These are phyloP conservation scores for Backusella liffmaniae DNA, from an alignment of 192 early-diverging fungal species.

Conservation along the genomic window DNA sequence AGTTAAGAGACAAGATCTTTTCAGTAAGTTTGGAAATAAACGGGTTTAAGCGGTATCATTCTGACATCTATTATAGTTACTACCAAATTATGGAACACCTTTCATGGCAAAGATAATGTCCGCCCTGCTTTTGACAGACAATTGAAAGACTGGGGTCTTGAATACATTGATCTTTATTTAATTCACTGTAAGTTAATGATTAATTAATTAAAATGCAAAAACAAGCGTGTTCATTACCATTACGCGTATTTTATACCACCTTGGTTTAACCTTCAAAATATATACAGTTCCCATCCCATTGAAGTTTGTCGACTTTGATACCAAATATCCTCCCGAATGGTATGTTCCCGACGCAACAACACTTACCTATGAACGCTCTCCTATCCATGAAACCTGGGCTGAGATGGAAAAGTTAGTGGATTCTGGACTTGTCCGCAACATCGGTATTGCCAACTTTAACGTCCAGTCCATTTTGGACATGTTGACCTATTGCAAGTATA, in stretches of 20 bases:
- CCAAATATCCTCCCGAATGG: slow-evolving; percentile 49
- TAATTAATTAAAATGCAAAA: neutral
- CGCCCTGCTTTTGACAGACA: slow-evolving; percentile 51
- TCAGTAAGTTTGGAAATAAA: slow-evolving; percentile 18
- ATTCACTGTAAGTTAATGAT: slow-evolving; percentile 53
- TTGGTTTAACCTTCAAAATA: neutral
- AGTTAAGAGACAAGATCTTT: slow-evolving; percentile 55
- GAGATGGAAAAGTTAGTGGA: slow-evolving; percentile 73
- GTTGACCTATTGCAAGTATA: slow-evolving; percentile 53
- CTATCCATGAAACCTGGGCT: slow-evolving; percentile 63
- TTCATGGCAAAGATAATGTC: slow-evolving; percentile 52
- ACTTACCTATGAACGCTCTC: slow-evolving; percentile 40
- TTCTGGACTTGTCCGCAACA: slow-evolving; percentile 49
- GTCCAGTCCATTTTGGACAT: slow-evolving; percentile 48
- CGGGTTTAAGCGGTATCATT: neutral
- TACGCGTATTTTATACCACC: neutral
- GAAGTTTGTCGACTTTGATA: slow-evolving; percentile 47
- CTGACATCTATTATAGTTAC: slow-evolving; percentile 19
- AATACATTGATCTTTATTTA: slow-evolving; percentile 68
- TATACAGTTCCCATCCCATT: slow-evolving; percentile 43
- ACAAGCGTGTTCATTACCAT: neutral
- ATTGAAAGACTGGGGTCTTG: slow-evolving; percentile 50
- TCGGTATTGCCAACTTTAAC: slow-evolving; percentile 76
- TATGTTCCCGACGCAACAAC: slow-evolving; percentile 24
- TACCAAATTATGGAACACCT: slow-evolving; percentile 67